These are phyloP conservation scores for Penicillium sp. DNA, from an alignment of 2,329 filamentous ascomycete species.

Conservation along the genomic window DNA sequence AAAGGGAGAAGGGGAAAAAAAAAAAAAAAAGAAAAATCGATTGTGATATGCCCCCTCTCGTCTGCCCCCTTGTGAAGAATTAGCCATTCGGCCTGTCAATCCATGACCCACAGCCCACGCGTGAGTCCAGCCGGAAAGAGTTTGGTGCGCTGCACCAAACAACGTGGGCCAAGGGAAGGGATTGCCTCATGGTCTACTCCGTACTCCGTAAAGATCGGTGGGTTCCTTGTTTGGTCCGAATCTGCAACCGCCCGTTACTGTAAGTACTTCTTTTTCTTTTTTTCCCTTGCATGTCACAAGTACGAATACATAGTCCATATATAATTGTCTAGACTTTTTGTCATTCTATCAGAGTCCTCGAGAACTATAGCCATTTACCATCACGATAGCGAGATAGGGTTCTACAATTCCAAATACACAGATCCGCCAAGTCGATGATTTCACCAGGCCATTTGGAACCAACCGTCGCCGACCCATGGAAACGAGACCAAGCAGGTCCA, in stretches of 20 bases:
- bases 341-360: neutral
- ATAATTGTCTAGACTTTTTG: neutral
- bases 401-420: constrained; percentile 13
- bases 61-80: constrained; percentile 26
- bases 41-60: constrained; percentile 2
- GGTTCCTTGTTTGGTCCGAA: constrained; percentile 17
- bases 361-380: neutral
- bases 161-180: constrained; percentile 36
- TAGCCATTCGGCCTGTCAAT: constrained; percentile 33
- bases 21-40: neutral
- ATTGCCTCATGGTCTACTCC: constrained; percentile 18
- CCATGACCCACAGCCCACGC: constrained; percentile 37
- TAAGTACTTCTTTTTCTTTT: neutral
- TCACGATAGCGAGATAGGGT: neutral
- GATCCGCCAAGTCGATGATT: constrained; percentile 15
- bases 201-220: constrained; percentile 19
- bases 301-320: neutral
- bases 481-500: too few relatives aligned
- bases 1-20: constrained; percentile 8
- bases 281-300: neutral
- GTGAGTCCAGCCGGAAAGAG: constrained; percentile 28
- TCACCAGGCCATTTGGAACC: constrained; percentile 8
- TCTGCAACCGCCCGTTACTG: neutral
- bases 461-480: constrained; percentile 3
- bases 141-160: constrained; percentile 36